phyloP scores from a whole-genome alignment of 495 filamentous ascomycete genomes.

The Penicillium mononematosum region DNA sequence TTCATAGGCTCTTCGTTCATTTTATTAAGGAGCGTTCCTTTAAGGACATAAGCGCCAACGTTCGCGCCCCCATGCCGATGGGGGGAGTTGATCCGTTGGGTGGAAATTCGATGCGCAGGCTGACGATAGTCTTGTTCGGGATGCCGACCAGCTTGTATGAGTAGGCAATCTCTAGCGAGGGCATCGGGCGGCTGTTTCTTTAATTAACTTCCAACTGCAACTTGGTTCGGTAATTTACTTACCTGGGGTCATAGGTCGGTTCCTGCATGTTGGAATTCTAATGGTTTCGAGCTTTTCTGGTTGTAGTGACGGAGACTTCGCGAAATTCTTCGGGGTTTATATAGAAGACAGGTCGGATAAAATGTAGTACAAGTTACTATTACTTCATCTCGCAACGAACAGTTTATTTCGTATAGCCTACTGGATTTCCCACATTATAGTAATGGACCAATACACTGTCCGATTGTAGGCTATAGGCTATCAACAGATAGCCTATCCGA shows the following conservation, averaged over 20 bases:
- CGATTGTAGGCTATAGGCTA: constrained; percentile 23
- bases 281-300: background rate
- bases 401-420: constrained; percentile 10
- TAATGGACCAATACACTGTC: background rate
- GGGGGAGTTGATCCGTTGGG: constrained; percentile 43
- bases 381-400: background rate
- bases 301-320: background rate
- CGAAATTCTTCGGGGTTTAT: background rate
- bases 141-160: constrained; percentile 33
- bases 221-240: background rate
- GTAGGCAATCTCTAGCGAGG: constrained; percentile 28
- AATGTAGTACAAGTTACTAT: background rate
- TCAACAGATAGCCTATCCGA: background rate
- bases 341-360: background rate
- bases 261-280: constrained; percentile 17
- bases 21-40: constrained; percentile 36
- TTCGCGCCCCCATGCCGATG: constrained; percentile 41
- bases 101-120: constrained; percentile 32
- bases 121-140: constrained; percentile 37
- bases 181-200: constrained; percentile 27
- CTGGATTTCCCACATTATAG: background rate
- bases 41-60: constrained; percentile 34
- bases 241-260: constrained; percentile 24
- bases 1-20: constrained; percentile 44
- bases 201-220: background rate